A percentile compares a stretch with the other conserved stretches of the same genome.
These are phyloP conservation scores for Cyclotella baltica DNA, from an alignment of 108 stramenopile species.

Conservation along the genomic window DNA sequence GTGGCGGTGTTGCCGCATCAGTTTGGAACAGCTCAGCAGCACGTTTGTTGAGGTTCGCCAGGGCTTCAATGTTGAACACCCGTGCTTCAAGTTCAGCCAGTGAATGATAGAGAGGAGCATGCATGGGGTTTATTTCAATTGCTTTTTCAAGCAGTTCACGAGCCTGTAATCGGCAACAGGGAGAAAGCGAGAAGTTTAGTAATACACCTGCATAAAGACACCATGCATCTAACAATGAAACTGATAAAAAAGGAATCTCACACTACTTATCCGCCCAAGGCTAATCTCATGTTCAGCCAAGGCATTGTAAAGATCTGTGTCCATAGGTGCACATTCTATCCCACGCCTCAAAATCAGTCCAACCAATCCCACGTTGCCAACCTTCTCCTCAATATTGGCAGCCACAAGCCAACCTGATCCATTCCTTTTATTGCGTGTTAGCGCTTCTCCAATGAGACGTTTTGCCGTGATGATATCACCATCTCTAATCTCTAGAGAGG, in stretches of 20 bases:
- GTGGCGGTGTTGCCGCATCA: slow-evolving; percentile 62
- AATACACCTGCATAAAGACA: background rate
- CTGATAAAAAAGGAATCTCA: slow-evolving; percentile 27
- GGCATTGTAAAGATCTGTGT: slow-evolving; percentile 67
- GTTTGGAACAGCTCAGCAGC: slow-evolving; percentile 71
- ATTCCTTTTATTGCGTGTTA: slow-evolving; percentile 73
- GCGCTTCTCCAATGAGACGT: slow-evolving; percentile 73
- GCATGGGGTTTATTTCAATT: slow-evolving; percentile 76
- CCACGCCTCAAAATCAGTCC: slow-evolving; percentile 73
- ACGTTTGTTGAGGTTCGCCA: slow-evolving; percentile 77
- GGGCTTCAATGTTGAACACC: slow-evolving; percentile 84
- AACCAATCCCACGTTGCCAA: slow-evolving; percentile 67
- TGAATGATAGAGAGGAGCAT: slow-evolving; percentile 88
- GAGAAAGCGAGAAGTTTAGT: background rate
- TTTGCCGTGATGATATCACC: slow-evolving; percentile 71
- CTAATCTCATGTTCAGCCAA: slow-evolving; percentile 68
- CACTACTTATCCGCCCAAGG: slow-evolving; percentile 69
- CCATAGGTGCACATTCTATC: slow-evolving; percentile 77
- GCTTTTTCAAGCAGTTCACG: slow-evolving; percentile 78
- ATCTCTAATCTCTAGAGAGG: slow-evolving; percentile 71
- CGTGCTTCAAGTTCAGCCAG: slow-evolving; percentile 88
- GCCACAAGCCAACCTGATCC: slow-evolving; percentile 83
- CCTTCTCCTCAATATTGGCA: slow-evolving; percentile 66
- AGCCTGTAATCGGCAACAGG: slow-evolving; percentile 36
- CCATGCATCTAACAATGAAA: no score